phyloP scores from a whole-genome alignment of 2,329 filamentous ascomycete species.

The Epichloe uncinata region DNA sequence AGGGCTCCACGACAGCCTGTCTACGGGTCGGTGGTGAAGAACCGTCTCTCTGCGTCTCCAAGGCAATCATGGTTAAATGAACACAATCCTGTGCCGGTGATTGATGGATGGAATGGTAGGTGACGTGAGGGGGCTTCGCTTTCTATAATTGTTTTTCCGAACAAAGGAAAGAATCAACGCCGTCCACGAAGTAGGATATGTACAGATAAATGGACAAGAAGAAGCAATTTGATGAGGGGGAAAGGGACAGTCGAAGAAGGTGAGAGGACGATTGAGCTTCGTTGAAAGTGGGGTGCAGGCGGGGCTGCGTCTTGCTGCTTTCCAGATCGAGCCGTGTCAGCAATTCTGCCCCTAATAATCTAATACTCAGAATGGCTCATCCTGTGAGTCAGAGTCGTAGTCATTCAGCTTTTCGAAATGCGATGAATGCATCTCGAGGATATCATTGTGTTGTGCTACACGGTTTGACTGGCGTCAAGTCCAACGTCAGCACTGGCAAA shows the following conservation, averaged over 20 bases:
- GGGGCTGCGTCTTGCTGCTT: neutral
- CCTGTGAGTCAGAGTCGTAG: conserved; percentile 1
- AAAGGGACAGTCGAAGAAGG: neutral
- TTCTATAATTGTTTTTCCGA: too few relatives aligned
- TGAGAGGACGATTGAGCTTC: neutral
- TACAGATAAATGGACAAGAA: neutral
- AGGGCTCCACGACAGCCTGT: conserved; percentile 33
- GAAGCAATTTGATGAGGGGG: neutral
- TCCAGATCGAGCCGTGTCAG: neutral
- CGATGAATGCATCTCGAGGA: neutral
- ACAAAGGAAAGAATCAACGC: neutral
- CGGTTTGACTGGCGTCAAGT: too few relatives aligned
- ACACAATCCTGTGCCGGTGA: neutral
- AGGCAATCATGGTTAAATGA: conserved; percentile 24
- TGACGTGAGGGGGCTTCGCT: neutral
- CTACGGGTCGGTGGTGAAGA: conserved; percentile 20
- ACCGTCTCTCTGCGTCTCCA: conserved; percentile 16
- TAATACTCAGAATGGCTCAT: conserved; percentile 1
- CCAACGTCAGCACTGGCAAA: too few relatives aligned
- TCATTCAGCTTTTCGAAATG: neutral
- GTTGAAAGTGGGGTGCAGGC: neutral
- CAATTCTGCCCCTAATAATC: too few relatives aligned
- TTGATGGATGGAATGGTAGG: neutral
- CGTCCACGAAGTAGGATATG: neutral
- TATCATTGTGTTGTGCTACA: too few relatives aligned